Base-by-base conservation (phyloP, 139 green algal species). In the Chlorella sp. region DNA sequence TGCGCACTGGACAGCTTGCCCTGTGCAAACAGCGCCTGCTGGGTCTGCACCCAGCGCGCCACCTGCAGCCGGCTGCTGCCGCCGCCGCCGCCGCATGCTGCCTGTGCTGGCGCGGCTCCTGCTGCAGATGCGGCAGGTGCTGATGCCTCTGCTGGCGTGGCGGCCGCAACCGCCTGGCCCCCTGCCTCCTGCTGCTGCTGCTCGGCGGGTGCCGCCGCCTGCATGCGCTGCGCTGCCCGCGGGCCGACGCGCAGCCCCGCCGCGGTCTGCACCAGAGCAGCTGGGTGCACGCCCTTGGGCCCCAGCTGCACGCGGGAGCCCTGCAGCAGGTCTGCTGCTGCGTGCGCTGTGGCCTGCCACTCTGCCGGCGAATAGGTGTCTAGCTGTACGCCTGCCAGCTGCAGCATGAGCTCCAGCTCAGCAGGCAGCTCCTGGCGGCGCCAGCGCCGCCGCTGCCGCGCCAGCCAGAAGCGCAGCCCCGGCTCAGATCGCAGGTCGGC, bases 361-460 rank as follows among this genome's bases (percentile, higher is more conserved):
- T 91, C 71, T 6, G 68, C 25, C 17, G 85, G 39, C 0, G 57
- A 44, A 57, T 91, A 88, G 23, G 30, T 36, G 74, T 93, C 87
- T 83, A 94, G 84, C 63, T 94, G 85, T 32, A 91, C 63, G 2
- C 89, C 91, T 20, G 89, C 80, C 71, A 93, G 78, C 67, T 87
- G 72, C 85, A 94, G 85, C 87, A 94, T 86, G 28, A 85, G 64
- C 60, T 47, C 75, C 65, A 81, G 82, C 85, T 93, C n/a, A n/a
- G n/a, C n/a, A n/a, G n/a, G n/a, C n/a, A n/a, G n/a, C n/a, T n/a
- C n/a, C n/a, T n/a, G n/a, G n/a, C n/a, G n/a, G n/a, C n/a, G n/a
- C n/a, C n/a, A n/a, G n/a, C n/a, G n/a, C n/a, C n/a, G n/a, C n/a
- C n/a, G n/a, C n/a, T n/a, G n/a, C n/a, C n/a, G n/a, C n/a, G n/a